Conservation (phyloP, 129 eudicot genomes). For the Artemisia argyi region DNA sequence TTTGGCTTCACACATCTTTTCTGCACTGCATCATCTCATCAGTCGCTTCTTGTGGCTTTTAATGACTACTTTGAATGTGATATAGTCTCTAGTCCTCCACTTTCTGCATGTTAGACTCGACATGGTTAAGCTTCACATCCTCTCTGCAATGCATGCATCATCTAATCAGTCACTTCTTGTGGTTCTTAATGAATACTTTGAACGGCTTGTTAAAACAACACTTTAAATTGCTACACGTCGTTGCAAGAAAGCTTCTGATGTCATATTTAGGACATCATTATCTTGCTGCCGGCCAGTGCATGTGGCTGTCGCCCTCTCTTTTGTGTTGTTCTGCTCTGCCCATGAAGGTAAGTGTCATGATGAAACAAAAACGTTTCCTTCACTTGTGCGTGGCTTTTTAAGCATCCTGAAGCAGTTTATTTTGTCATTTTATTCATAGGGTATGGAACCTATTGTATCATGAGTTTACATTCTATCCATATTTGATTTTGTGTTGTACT, state of each 20-base stretch:
- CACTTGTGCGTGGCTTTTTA: background rate
- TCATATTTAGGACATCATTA: no score
- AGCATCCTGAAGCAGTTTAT: background rate
- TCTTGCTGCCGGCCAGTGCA: background rate
- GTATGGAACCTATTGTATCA: background rate
- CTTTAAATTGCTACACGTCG: background rate
- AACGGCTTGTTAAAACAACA: background rate
- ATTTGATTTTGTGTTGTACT: no score
- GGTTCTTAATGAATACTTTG: conserved; percentile 20
- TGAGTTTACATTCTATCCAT: background rate
- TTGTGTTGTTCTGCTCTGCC: background rate
- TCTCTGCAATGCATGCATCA: conserved; percentile 16
- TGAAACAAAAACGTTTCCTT: background rate
- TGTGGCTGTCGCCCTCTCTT: background rate
- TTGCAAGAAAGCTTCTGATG: no score
- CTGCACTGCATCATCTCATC: conserved; percentile 17
- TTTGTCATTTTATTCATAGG: background rate
- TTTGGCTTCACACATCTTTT: background rate
- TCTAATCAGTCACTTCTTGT: background rate
- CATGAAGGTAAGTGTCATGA: background rate
- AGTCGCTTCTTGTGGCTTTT: conserved; percentile 17
- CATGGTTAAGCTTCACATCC: conserved; percentile 5
- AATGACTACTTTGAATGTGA: conserved; percentile 16
- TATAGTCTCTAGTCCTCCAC: no score
- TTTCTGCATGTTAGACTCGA: background rate